Conservation (phyloP, 805 yeast genomes). For the Teunomyces lycoperdinae region DNA sequence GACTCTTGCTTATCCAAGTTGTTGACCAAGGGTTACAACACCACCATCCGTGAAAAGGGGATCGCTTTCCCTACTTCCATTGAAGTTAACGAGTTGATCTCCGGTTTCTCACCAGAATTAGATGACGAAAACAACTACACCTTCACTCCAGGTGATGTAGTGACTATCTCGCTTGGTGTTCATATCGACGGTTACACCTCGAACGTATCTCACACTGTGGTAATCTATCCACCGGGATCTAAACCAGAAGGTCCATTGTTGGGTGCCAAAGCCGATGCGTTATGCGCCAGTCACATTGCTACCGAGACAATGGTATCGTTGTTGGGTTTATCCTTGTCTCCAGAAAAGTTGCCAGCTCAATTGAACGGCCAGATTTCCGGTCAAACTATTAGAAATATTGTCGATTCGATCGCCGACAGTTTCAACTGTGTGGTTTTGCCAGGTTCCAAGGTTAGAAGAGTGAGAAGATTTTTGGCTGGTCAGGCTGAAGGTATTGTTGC, state of each 20-base stretch:
- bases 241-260: constrained; percentile 75
- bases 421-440: constrained; percentile 87
- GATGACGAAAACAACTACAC: constrained; percentile 51
- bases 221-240: constrained; percentile 67
- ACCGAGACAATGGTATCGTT: constrained; percentile 79
- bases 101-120: constrained; percentile 84
- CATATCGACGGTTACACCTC: constrained; percentile 96
- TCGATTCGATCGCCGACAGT: constrained; percentile 80
- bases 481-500: constrained; percentile 91
- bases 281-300: constrained; percentile 86
- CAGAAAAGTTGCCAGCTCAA: constrained; percentile 67
- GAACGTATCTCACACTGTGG: constrained; percentile 80
- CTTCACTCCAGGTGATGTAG: constrained; percentile 76
- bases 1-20: constrained; percentile 71
- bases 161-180: constrained; percentile 81
- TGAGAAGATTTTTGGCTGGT: constrained; percentile 92
- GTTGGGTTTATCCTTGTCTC: constrained; percentile 68
- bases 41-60: constrained; percentile 78
- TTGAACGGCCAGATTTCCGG: constrained; percentile 63
- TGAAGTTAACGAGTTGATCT: constrained; percentile 74
- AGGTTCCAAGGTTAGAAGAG: constrained; percentile 87
- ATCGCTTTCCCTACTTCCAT: constrained; percentile 89
- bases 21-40: constrained; percentile 56
- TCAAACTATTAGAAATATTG: constrained; percentile 63
- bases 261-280: constrained; percentile 85